Percentiles rank a stretch among this genome's conserved stretches.
These are phyloP conservation scores for Pisolithus thermaeus DNA, from an alignment of 1,284 basidiomycete genomes.

Conservation along the genomic window DNA sequence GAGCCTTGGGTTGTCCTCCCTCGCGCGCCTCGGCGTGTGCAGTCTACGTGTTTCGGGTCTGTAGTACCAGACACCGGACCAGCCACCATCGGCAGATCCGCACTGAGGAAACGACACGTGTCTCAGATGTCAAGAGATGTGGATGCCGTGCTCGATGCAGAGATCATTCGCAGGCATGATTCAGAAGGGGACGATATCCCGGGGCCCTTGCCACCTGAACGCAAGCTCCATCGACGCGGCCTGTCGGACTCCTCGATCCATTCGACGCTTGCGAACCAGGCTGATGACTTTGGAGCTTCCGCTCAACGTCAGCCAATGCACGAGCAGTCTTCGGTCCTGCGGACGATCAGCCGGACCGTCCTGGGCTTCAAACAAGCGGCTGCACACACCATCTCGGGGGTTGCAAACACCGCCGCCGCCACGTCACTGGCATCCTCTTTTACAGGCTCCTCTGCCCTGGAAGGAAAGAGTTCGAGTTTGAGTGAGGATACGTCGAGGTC, in stretches of 20 bases:
- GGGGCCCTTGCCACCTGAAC: conserved; percentile 47
- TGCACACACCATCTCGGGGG: conserved; percentile 28
- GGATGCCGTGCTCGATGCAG: conserved; percentile 71
- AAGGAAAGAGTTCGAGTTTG: background rate
- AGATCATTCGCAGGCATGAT: conserved; percentile 28
- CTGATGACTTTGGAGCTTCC: conserved; percentile 14
- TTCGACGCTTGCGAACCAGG: conserved; percentile 67
- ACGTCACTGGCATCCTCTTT: conserved; percentile 3
- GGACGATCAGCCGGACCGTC: conserved; percentile 28
- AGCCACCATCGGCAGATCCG: conserved; percentile 18
- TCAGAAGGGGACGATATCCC: conserved; percentile 34
- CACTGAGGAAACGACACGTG: conserved; percentile 20
- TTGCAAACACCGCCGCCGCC: conserved; percentile 6
- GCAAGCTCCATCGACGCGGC: conserved; percentile 70
- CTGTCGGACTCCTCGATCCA: conserved; percentile 88
- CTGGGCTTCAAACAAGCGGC: conserved; percentile 30
- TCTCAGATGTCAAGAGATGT: conserved; percentile 57
- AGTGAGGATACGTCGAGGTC: conserved; percentile 6
- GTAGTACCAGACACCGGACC: conserved; percentile 13
- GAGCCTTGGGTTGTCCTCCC: conserved; percentile 68
- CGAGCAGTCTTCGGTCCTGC: conserved; percentile 26
- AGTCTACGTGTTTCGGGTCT: conserved; percentile 23
- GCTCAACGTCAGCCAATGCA: conserved; percentile 8
- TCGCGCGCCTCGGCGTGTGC: conserved; percentile 35
- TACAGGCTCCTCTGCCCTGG: background rate